Evolutionary conservation across 2,329 filamentous ascomycete genomes (phyloP), one percentile per base, ranked within the genome.

Genomic region (Apiospora phragmitis): DNA sequence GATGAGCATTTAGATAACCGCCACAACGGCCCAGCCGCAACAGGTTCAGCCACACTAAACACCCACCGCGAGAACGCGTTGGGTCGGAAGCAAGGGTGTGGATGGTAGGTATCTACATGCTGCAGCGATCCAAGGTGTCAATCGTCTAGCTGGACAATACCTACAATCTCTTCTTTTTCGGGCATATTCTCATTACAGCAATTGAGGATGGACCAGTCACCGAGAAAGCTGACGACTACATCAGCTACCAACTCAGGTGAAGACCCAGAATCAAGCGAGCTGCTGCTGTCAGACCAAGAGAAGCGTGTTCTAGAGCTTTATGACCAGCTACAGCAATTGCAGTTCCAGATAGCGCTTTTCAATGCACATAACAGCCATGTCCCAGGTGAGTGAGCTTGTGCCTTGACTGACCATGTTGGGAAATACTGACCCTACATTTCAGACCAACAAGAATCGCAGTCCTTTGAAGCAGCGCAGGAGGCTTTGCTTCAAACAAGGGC

Each of bases 401-500:
- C 42, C 9, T 14, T 24, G 9, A 67, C 72, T 77, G 21, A 5
- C 3, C 18, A 35, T 70, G 77, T 74, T 11, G 35, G 4, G 11
- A 16, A 9, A 4, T 65, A 29, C 9, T 70, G 29, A 32, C 38
- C 42, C 7, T 6, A 1, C 24, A 18, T 3, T 24, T 49, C n/a
- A 59, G 43, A 12, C 29, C 62, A 21, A 26, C 69, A 67, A 24
- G 70, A 67, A 68, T 35, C 74, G 42, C 72, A 67, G 29, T 73
- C 67, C 75, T 79, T 90, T 62, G 83, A 87, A 73, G 83, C 84
- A 59, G 89, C 90, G 8, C 90, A 94, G 79, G 85, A 86, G 69
- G 90, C 90, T 68, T 87, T 93, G 29, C 85, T 95, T 41, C 88
- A 94, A 75, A 89, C 93, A 35, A 90, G 90, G 77, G 90, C 93